Evolutionary conservation across 228 moss, liverwort and hornwort genomes (phyloP), one percentile per base, ranked within the genome.

Genomic region (Sphagnum magellanicum): DNA sequence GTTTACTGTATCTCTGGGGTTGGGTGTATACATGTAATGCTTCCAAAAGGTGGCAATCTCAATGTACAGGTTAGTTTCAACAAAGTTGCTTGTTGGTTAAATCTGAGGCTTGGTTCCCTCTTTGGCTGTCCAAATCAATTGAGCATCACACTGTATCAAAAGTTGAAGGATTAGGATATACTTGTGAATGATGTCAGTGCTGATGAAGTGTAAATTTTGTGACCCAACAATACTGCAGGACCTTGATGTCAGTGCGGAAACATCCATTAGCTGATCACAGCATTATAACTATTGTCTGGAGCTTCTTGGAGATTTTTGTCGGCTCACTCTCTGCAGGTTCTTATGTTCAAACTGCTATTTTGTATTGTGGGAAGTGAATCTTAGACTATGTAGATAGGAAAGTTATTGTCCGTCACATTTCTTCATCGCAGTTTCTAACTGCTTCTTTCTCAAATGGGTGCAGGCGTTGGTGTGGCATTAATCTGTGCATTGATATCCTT

Each of bases 401-500:
- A 32, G 32, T 32, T 32, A 32, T 32, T 32, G 32, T 32, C 32
- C 3, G 32, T 32, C 32, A 32, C 32, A 32, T 32, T 32, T 32
- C 32, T 32, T 32, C 3, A 32, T 32, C 32, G 1, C 32, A 32
- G 32, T 75, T 69, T 65, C 83, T 87, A 68, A 87, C 9, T 57
- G 51, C 15, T 72, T 48, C 52, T 50, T 57, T 68, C 64, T 68
- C 71, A 72, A 59, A 52, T 80, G 68, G 73, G 10, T 81, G 82
- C 90, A 90, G 98, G 98, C 79, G 90, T 92, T 53, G 87, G 77
- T 65, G 98, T 98, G 68, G 98, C 93, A 67, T 75, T 98, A 53
- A 89, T 90, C 61, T 98, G 98, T 84, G 94, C 98, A 79, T 81
- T 98, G 71, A 92, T 92, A 92, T 92, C 91, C 89, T 89, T 32